Evolutionary conservation across 2,329 filamentous ascomycete genomes (phyloP).

Genomic region (Diplodia sapinea): DNA sequence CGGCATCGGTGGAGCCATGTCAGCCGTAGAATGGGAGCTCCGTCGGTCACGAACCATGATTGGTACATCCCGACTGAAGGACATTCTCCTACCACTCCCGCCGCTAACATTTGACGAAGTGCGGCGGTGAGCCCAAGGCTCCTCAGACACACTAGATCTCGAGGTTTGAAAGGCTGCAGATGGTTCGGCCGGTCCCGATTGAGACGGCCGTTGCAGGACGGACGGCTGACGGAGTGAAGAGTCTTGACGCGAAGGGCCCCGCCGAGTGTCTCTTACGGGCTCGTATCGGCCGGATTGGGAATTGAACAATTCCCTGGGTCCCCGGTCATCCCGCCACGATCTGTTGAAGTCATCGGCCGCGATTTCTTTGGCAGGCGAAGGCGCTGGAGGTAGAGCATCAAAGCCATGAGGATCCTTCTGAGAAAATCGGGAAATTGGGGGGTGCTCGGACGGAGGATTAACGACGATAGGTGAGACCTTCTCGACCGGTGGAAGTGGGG

Average conservation of each 20-base stretch:
- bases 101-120: constrained; percentile 92
- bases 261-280: constrained; percentile 76
- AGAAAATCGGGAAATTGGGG: constrained; percentile 55
- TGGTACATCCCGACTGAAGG: constrained; percentile 53
- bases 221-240: constrained; percentile 76
- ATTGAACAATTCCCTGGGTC: constrained; percentile 83
- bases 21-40: constrained; percentile 24
- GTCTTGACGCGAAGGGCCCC: constrained; percentile 67
- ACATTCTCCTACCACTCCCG: constrained; percentile 68
- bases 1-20: constrained; percentile 25
- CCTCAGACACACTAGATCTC: constrained; percentile 68
- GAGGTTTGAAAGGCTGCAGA: constrained; percentile 85
- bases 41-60: constrained; percentile 15
- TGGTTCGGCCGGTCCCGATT: constrained; percentile 74
- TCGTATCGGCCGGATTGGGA: constrained; percentile 95
- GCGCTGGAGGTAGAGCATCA: constrained; percentile 60
- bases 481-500: constrained; percentile 81
- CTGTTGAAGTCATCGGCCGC: constrained; percentile 93
- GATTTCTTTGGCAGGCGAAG: constrained; percentile 74
- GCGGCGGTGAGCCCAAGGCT: constrained; percentile 74
- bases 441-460: constrained; percentile 58
- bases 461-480: constrained; percentile 73
- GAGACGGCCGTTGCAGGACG: constrained; percentile 74
- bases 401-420: constrained; percentile 63
- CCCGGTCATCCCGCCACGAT: constrained; percentile 76